phyloP scores from a whole-genome alignment of 306 rosid species.

The Cucurbita moschata region DNA sequence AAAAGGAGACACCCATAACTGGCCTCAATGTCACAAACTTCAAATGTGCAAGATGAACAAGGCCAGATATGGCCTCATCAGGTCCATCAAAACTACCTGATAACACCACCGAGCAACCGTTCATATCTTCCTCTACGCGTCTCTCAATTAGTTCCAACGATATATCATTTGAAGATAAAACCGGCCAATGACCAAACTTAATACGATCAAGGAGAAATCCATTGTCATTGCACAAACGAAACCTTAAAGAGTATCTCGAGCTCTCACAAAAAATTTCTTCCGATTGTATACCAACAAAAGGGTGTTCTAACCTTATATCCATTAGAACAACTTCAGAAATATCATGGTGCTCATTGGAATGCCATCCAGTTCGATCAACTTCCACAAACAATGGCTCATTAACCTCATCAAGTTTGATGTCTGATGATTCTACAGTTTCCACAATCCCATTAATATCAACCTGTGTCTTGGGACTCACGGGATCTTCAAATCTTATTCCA shows the following conservation, averaged over 20 bases:
- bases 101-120: slow-evolving; percentile 35
- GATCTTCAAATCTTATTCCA: slow-evolving; percentile 27
- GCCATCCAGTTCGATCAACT: slow-evolving; percentile 47
- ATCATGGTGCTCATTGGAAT: slow-evolving; percentile 51
- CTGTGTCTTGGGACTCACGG: slow-evolving; percentile 22
- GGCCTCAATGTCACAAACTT: slow-evolving; percentile 63
- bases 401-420: slow-evolving; percentile 15
- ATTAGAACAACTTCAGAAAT: slow-evolving; percentile 65
- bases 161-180: slow-evolving; percentile 46
- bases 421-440: slow-evolving; percentile 22
- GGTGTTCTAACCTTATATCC: slow-evolving; percentile 38
- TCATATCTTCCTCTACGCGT: slow-evolving; percentile 13
- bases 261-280: slow-evolving; percentile 27
- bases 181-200: slow-evolving; percentile 83
- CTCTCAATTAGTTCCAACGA: slow-evolving; percentile 50
- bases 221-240: slow-evolving; percentile 40
- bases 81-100: slow-evolving; percentile 83
- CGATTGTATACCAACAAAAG: slow-evolving; percentile 31
- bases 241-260: slow-evolving; percentile 42
- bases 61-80: slow-evolving; percentile 70
- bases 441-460: slow-evolving; percentile 20
- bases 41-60: slow-evolving; percentile 66
- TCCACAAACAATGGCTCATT: slow-evolving; percentile 53
- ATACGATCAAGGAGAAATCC: slow-evolving; percentile 33
- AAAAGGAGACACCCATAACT: slow-evolving; percentile 29